Evolutionary conservation across 2,329 filamentous ascomycete species (phyloP), one percentile per base, ranked within the genome.

Genomic region (Cercospora sp.): DNA sequence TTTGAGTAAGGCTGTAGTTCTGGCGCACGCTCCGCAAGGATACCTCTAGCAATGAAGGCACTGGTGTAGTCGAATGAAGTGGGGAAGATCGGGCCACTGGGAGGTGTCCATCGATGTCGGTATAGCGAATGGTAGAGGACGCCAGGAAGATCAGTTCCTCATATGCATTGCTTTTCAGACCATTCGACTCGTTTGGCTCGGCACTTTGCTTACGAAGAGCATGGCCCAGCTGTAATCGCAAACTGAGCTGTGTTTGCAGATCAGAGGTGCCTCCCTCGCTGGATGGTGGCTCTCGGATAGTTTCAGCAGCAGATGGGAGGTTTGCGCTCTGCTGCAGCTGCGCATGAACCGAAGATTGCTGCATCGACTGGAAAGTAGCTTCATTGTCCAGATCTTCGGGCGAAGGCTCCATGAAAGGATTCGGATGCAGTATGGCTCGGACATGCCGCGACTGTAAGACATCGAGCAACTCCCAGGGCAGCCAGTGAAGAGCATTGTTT

Each of bases 381-480:
- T 63, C 51, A 7, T 13, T 42, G 20, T 71, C 72, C 23, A 67
- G 53, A n/a, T 68, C 71, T 23, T 31, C 64, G n/a, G 74, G 68
- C 23, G 63, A 55, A 13, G 73, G 73, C 58, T 73, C 68, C 18
- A 73, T 3, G 28, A 90, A 89, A 0, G 87, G 87, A 73, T 92
- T 92, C 0, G 89, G 89, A 65, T 87, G 84, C 2, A 89, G 72
- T 28, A 81, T 81, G n/a, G 91, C 78, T 4, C 82, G 82, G 12
- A 78, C 76, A n/a, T 90, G 80, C 74, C 33, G 80, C 78, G 67
- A 72, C 53, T 63, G 64, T 40, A 91, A 77, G 2, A 91, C 80
- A 26, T 85, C 78, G 0, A 91, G 80, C 0, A 92, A 79, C 74
- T 91, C 89, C 64, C 82, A 85, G 0, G 90, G 90, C 1, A 93